Percentiles rank a stretch among this genome's conserved stretches.
Evolutionary conservation across 352 stramenopile species (phyloP).

Genomic region (Globisporangium yorkense): DNA sequence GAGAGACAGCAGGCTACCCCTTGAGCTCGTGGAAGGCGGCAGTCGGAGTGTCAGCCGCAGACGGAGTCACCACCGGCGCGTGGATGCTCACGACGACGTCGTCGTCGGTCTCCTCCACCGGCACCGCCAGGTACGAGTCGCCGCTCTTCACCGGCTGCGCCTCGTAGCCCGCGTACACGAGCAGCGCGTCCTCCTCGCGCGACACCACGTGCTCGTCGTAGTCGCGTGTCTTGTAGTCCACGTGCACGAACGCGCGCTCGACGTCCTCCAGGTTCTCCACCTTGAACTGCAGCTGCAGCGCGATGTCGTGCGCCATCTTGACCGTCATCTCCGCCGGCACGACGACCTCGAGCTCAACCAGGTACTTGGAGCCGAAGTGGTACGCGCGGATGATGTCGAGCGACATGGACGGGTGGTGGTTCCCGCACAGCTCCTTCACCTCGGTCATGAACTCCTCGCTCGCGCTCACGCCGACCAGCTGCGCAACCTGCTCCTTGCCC

Average conservation of each 20-base stretch:
- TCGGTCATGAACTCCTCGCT: slow-evolving; percentile 88
- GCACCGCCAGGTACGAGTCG: slow-evolving; percentile 16
- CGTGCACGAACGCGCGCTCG: slow-evolving; percentile 93
- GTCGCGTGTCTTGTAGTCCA: slow-evolving; percentile 89
- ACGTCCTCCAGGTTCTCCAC: slow-evolving; percentile 90
- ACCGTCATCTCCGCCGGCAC: slow-evolving; percentile 87
- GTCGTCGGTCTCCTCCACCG: slow-evolving; percentile 1
- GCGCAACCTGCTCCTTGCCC: slow-evolving; percentile 88
- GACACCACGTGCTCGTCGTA: slow-evolving; percentile 70
- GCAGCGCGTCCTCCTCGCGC: slow-evolving; percentile 40
- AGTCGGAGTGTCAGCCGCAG: background rate
- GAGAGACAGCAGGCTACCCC: background rate
- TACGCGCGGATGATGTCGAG: slow-evolving; percentile 91
- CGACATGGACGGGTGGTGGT: slow-evolving; percentile 63
- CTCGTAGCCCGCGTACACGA: slow-evolving; percentile 33
- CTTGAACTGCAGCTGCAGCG: slow-evolving; percentile 93
- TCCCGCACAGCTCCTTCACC: slow-evolving; percentile 71
- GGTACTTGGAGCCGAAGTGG: slow-evolving; percentile 93
- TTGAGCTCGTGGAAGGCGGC: slow-evolving; percentile 19
- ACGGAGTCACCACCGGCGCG: slow-evolving; percentile 5
- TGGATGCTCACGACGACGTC: slow-evolving; percentile 4
- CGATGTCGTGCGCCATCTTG: slow-evolving; percentile 91
- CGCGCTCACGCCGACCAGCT: slow-evolving; percentile 61
- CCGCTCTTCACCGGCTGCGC: slow-evolving; percentile 10
- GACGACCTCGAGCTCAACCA: slow-evolving; percentile 93